phyloP scores from a whole-genome alignment of 306 rosid genomes.

The Medicago ruthenica region DNA sequence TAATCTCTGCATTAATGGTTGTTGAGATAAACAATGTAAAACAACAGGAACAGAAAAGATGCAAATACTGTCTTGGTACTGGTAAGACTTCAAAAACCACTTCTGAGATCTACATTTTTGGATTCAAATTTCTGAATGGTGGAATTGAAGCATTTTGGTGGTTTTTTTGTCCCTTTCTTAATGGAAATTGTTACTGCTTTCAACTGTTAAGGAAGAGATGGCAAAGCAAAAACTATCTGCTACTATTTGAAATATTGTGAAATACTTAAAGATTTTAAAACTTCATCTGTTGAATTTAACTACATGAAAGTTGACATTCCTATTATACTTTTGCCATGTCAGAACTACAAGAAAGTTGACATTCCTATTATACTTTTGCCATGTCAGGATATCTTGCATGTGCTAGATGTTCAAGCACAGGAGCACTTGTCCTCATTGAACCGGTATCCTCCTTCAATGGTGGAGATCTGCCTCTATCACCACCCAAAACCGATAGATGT shows the following conservation, averaged over 20 bases:
- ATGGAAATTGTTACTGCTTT: not conserved
- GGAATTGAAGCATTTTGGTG: conserved; percentile 25
- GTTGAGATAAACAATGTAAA: conserved; percentile 96
- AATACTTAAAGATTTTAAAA: conserved; percentile 12
- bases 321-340: conserved; percentile 12
- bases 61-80: conserved; percentile 97
- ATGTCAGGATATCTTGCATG: conserved; percentile 91
- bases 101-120: conserved; percentile 8
- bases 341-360: too few relatives aligned
- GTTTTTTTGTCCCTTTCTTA: conserved; percentile 12
- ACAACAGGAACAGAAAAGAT: conserved; percentile 94
- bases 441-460: conserved; percentile 66
- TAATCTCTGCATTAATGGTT: conserved; percentile 93
- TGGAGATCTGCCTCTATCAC: conserved; percentile 61
- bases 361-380: too few relatives aligned
- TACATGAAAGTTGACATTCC: conserved; percentile 29
- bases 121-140: not conserved
- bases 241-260: not conserved
- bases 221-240: too few relatives aligned
- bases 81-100: conserved; percentile 57
- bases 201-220: too few relatives aligned
- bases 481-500: conserved; percentile 87
- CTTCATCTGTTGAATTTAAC: conserved; percentile 17
- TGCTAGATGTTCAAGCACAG: conserved; percentile 91
- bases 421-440: conserved; percentile 75